Evolutionary conservation across 73 alveolate genomes (phyloP), one percentile per base, ranked within the genome.

Genomic region (Paramecium caudatum): DNA sequence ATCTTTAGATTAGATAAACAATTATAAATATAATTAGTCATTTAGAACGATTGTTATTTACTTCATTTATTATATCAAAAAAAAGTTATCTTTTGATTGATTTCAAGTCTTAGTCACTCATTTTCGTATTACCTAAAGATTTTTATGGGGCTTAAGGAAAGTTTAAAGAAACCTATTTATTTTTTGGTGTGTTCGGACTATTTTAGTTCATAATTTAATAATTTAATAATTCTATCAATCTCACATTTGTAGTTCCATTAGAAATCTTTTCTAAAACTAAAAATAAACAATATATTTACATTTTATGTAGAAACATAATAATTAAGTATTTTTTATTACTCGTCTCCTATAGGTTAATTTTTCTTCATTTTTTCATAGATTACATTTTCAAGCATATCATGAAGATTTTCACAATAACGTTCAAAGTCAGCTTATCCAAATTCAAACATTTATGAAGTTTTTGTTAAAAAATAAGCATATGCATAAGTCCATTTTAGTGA

Each of bases 401-500:
- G 93, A 7, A 86, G 27, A 13, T 39, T 62, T 32, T 86, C 93
- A 25, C 82, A 62, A 10, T 70, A 62, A 15, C 63, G 61, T 32
- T 86, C 93, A 43, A 86, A 62, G 25, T 86, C 82, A 23, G 90
- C 84, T 63, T 86, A 30, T 32, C 68, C 36, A 46, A 62, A 70
- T 63, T 86, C 93, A 23, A 86, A 86, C 82, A 86, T 41, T 1
- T 61, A 78, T 19, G 10, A 63, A 15, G 34, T 21, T 45, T 63
- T 21, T 8, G 85, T 48, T 3, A 62, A 21, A 46, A 49, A 86
- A 78, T 34, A 86, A 9, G 85, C 93, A 86, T 41, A 86, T 9
- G 17, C 61, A 86, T 86, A 86, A 8, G 93, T 86, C 93, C 87
- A 62, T 47, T 62, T 86, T n/a, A 86, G 32, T 19, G 90, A 61